phyloP scores from a whole-genome alignment of 1,284 basidiomycete species.

The Melanopsichium pennsylvanicum region DNA sequence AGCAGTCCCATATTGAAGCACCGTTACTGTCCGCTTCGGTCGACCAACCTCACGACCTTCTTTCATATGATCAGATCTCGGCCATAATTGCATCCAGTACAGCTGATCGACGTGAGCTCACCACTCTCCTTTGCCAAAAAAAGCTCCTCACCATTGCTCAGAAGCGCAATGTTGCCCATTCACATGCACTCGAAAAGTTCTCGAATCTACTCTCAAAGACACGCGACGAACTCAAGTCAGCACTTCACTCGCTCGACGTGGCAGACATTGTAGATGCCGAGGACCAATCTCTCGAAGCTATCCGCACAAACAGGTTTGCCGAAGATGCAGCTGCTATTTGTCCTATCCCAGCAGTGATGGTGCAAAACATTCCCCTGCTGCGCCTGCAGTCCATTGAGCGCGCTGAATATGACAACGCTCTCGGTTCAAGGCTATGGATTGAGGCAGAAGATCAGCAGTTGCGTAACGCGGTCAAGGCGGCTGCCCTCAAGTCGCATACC shows the following conservation, averaged over 20 bases:
- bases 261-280: conserved; percentile 44
- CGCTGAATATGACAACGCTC: conserved; percentile 34
- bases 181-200: conserved; percentile 12
- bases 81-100: conserved; percentile 17
- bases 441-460: conserved; percentile 29
- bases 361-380: conserved; percentile 24
- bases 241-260: conserved; percentile 27
- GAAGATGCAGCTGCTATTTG: conserved; percentile 14
- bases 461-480: conserved; percentile 14
- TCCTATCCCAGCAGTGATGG: conserved; percentile 20
- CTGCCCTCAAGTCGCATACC: conserved; percentile 21
- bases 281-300: conserved; percentile 40
- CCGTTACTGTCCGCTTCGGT: background rate
- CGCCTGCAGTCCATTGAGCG: conserved; percentile 39
- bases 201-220: conserved; percentile 7
- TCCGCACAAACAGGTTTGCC: conserved; percentile 7
- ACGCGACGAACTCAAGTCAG: conserved; percentile 27
- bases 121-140: conserved; percentile 7
- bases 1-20: background rate
- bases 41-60: background rate
- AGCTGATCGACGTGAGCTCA: conserved; percentile 28
- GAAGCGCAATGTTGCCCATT: conserved; percentile 16
- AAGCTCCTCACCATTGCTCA: conserved; percentile 7
- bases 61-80: conserved; percentile 11
- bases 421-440: conserved; percentile 24